These are phyloP conservation scores for Leptosphaerulina australis DNA, from an alignment of 2,329 filamentous ascomycete genomes.

Conservation along the genomic window DNA sequence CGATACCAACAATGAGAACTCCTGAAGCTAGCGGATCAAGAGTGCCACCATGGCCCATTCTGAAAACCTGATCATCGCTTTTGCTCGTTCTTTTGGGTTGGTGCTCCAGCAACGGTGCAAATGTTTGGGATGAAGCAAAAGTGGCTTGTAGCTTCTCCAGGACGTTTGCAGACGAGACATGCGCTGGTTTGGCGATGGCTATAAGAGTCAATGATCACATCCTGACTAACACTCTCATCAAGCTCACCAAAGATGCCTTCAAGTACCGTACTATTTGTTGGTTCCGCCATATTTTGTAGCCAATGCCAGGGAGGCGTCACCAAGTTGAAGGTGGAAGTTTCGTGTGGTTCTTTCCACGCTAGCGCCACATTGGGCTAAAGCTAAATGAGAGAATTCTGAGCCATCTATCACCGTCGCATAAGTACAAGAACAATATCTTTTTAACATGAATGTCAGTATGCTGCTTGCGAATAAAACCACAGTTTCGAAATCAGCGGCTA, in stretches of 20 bases:
- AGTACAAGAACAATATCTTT: no score
- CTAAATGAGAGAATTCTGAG: no score
- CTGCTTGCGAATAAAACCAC: no score
- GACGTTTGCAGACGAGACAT: conserved; percentile 32
- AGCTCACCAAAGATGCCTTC: conserved; percentile 35
- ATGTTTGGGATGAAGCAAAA: conserved; percentile 27
- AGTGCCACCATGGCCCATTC: conserved; percentile 41
- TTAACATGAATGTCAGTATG: no score
- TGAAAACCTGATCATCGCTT: conserved; percentile 31
- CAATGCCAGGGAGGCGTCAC: background rate
- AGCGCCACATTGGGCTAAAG: background rate
- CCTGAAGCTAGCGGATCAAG: conserved; percentile 40
- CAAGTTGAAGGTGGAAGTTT: conserved; percentile 7
- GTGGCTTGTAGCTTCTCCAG: conserved; percentile 31
- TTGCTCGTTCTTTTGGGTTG: conserved; percentile 33
- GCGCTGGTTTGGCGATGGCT: conserved; percentile 34
- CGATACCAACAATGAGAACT: conserved; percentile 40
- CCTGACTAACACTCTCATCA: background rate
- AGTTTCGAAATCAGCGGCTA: no score
- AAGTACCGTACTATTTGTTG: conserved; percentile 8
- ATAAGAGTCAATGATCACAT: background rate
- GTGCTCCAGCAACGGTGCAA: conserved; percentile 21
- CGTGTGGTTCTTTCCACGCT: background rate
- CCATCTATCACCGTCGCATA: no score
- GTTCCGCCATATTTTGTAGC: background rate